Conservation (phyloP, 805 yeast species). For the Yarrowia sp. region DNA sequence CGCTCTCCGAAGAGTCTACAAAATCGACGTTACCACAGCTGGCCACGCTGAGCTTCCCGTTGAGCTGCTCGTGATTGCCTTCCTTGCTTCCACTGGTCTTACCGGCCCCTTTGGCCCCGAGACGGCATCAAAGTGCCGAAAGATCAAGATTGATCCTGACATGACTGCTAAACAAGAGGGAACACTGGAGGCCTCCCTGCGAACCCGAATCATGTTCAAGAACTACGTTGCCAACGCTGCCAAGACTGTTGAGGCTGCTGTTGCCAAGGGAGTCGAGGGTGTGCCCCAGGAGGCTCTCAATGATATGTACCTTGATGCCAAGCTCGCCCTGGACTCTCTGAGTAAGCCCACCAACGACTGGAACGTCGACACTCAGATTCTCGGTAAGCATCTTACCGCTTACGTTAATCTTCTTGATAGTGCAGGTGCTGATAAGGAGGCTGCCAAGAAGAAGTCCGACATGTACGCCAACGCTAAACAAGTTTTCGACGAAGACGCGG, state of each 20-base stretch:
- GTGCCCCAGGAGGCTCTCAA: not conserved
- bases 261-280: not conserved
- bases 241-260: not conserved
- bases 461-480: conserved; percentile 1
- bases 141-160: conserved; percentile 20
- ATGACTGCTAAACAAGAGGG: conserved; percentile 14
- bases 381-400: conserved; percentile 14
- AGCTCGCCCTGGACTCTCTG: not conserved
- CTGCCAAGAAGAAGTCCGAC: conserved; percentile 1
- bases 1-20: not conserved
- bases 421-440: not conserved
- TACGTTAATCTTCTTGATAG: not conserved
- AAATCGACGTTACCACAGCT: not conserved
- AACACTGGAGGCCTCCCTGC: not conserved
- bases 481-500: not conserved
- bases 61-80: conserved; percentile 6
- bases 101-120: not conserved
- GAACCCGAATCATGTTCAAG: conserved; percentile 20
- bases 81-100: conserved; percentile 1
- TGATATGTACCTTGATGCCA: conserved; percentile 25
- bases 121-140: not conserved
- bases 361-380: conserved; percentile 22
- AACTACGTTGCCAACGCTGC: conserved; percentile 12
- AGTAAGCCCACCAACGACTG: conserved; percentile 8
- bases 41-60: conserved; percentile 27